Base-by-base conservation (phyloP, 2,329 filamentous ascomycete genomes). In the Scedosporium aurantiacum region DNA sequence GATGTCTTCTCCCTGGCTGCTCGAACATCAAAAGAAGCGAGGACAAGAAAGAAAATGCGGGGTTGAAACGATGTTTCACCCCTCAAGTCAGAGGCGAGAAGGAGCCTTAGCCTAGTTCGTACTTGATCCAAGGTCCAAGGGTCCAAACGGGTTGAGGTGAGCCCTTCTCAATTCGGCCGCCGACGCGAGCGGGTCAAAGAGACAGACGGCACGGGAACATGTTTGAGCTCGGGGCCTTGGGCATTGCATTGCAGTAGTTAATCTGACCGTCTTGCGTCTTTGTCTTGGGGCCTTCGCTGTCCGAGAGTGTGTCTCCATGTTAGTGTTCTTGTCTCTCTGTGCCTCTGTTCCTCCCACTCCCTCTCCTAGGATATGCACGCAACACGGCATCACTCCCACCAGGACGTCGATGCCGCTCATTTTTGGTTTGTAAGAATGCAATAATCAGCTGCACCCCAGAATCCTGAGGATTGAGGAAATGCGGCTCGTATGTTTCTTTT, bases 391-490 rank as follows among this genome's bases (percentile, higher is more conserved):
- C 50, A 5, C 50, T 18, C 23, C 50, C 23, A 18, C 21, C 50
- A 14, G 18, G 12, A 27, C 50, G 50, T 54, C 5, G 7, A 27
- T 25, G 50, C 21, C 23, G 23, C 6, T 16, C 21, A 28, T 16
- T 54, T 54, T 18, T 1, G 50, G 18, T 27, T 54, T 54, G 50
- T 54, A 5, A 54, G 50, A 10, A 54, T 54, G 50, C 50, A 14
- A 54, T 54, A 54, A 54, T 54, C 50, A 54, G 27, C 50, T 54
- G 50, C 50, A 54, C 50, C 50, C 50, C 50, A 54, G 50, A 27
- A 54, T 23, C 21, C 18, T 23, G 50, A 54, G 7, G 50, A 5
- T 54, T 27, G 6, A 5, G 50, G 8, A 25, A 27, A 23, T 37
- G 32, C 32, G 32, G 32, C 32, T 37, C 32, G 6, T 37, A 8